Conservation (phyloP, 441 rosid species). For the Theobroma grandiflorum region DNA sequence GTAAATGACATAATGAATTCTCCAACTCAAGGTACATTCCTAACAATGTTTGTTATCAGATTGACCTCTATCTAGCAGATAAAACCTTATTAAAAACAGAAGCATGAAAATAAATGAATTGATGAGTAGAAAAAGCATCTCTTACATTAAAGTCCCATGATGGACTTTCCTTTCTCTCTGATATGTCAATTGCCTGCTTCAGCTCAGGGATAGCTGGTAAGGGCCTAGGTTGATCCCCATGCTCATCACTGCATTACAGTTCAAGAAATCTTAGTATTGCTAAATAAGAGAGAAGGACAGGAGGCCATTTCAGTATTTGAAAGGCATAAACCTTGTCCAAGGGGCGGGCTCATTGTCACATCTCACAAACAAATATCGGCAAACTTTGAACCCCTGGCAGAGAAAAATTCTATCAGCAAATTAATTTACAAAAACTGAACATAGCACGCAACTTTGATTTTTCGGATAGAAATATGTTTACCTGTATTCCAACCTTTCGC, state of each 20-base stretch:
- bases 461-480: constrained; percentile 20
- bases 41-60: background rate
- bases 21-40: background rate
- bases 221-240: constrained; percentile 73
- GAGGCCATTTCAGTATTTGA: background rate
- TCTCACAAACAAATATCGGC: constrained; percentile 69
- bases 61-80: background rate
- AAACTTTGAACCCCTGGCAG: constrained; percentile 59
- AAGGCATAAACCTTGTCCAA: constrained; percentile 65
- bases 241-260: constrained; percentile 53
- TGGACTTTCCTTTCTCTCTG: constrained; percentile 59
- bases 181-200: constrained; percentile 49
- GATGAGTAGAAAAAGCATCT: background rate
- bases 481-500: constrained; percentile 68
- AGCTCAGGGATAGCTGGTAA: constrained; percentile 62
- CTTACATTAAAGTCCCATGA: constrained; percentile 74
- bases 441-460: background rate
- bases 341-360: constrained; percentile 83
- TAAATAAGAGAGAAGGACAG: background rate
- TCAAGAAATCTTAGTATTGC: background rate
- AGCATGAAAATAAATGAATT: background rate
- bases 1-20: background rate
- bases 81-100: background rate
- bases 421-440: constrained; percentile 1
- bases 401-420: constrained; percentile 17